Evolutionary conservation across 129 eudicot genomes (phyloP).

Genomic region (Cynara cardunculus): DNA sequence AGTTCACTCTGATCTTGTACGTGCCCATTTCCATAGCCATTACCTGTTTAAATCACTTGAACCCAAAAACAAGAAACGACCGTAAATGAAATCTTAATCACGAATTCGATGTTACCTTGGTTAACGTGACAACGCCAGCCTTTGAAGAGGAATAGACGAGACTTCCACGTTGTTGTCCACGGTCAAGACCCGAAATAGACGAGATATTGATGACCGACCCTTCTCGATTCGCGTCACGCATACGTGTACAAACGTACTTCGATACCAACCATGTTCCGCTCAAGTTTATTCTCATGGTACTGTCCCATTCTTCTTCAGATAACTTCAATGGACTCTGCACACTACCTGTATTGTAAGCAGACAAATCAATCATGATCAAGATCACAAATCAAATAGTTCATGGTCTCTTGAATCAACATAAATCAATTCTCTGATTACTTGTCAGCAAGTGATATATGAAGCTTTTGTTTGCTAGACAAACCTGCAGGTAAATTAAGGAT

Average conservation of each 20-base stretch:
- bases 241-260: conserved; percentile 48
- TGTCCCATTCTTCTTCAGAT: conserved; percentile 67
- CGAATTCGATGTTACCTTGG: conserved; percentile 23
- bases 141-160: conserved; percentile 71
- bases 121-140: conserved; percentile 46
- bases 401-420: no score
- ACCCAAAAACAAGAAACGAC: not conserved
- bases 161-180: conserved; percentile 63
- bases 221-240: conserved; percentile 66
- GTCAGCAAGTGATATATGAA: no score
- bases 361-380: not conserved
- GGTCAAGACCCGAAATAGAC: conserved; percentile 70
- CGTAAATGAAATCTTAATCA: not conserved
- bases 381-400: no score
- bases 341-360: conserved; percentile 41
- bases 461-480: no score
- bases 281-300: conserved; percentile 46
- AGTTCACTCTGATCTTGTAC: conserved; percentile 71
- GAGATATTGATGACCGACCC: conserved; percentile 73
- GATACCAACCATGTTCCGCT: conserved; percentile 50
- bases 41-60: conserved; percentile 28
- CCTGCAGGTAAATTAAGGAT: no score
- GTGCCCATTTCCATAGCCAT: conserved; percentile 74
- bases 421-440: no score
- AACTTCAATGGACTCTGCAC: conserved; percentile 52